Percentiles rank a stretch among this genome's conserved stretches.
Evolutionary conservation across 179 eudicot genomes (phyloP).

Genomic region (Actinidia polygama): DNA sequence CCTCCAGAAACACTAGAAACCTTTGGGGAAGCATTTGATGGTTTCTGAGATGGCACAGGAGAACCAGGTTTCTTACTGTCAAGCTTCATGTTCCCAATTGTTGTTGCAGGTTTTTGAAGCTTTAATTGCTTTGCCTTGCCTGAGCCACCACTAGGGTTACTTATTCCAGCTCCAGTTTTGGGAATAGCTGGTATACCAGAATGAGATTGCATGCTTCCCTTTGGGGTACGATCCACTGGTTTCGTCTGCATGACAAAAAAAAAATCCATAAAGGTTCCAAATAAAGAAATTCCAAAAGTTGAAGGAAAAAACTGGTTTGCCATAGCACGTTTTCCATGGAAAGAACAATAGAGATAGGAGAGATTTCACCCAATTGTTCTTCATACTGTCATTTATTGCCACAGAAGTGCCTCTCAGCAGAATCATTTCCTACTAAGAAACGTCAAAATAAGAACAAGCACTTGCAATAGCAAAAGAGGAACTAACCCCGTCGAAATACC

Average conservation of each 20-base stretch:
- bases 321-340: not conserved
- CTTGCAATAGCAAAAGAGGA: constrained; percentile 16
- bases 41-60: constrained; percentile 13
- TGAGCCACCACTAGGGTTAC: constrained; percentile 38
- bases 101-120: constrained; percentile 25
- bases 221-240: constrained; percentile 27
- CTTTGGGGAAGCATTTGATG: constrained; percentile 23
- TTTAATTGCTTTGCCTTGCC: constrained; percentile 33
- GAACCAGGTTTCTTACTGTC: constrained; percentile 24
- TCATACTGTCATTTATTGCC: not conserved
- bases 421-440: not conserved
- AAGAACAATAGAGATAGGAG: not conserved
- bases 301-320: not conserved
- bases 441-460: constrained; percentile 1
- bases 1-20: constrained; percentile 13
- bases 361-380: not conserved
- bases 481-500: constrained; percentile 97
- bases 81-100: constrained; percentile 21
- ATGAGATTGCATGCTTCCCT: constrained; percentile 17
- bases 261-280: not conserved
- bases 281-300: not conserved
- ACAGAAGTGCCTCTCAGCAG: constrained; percentile 19
- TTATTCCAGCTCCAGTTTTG: constrained; percentile 31
- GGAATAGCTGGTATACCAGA: constrained; percentile 22
- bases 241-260: constrained; percentile 22